A percentile compares a stretch with the other conserved stretches of the same genome.
Conservation (phyloP, 805 yeast genomes). For the Naumovozyma castellii region DNA sequence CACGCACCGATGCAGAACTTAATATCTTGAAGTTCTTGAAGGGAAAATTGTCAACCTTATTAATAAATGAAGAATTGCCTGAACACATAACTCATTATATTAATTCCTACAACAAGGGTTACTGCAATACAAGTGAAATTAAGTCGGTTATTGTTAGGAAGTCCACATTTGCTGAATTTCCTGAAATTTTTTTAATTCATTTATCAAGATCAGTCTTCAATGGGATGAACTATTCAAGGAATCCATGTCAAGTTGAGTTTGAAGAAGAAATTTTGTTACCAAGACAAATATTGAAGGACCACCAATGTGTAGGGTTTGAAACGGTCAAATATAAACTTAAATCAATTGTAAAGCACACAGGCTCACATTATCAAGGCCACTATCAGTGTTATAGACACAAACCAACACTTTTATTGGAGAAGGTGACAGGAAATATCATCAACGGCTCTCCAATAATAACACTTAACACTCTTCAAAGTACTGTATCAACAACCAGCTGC, state of each 20-base stretch:
- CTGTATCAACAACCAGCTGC: neutral
- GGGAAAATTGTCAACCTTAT: slow-evolving; percentile 30
- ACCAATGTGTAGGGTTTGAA: slow-evolving; percentile 12
- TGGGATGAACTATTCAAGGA: slow-evolving; percentile 59
- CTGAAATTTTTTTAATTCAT: slow-evolving; percentile 69
- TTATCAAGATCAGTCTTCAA: slow-evolving; percentile 73
- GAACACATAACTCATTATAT: slow-evolving; percentile 40
- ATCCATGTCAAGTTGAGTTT: slow-evolving; percentile 62
- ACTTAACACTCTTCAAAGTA: too few relatives aligned
- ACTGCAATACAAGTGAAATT: slow-evolving; percentile 37
- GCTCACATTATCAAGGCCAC: slow-evolving; percentile 83
- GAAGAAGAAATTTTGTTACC: slow-evolving; percentile 33
- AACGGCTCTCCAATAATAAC: slow-evolving; percentile 27
- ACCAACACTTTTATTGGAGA: slow-evolving; percentile 40
- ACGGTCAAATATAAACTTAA: slow-evolving; percentile 46
- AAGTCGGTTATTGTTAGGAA: slow-evolving; percentile 61
- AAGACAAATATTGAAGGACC: slow-evolving; percentile 10
- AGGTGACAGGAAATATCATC: slow-evolving; percentile 18
- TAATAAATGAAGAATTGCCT: slow-evolving; percentile 60
- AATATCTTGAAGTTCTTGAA: slow-evolving; percentile 30
- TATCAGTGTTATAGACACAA: slow-evolving; percentile 81
- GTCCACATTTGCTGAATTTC: slow-evolving; percentile 53
- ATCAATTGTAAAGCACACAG: slow-evolving; percentile 76
- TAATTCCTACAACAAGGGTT: slow-evolving; percentile 36
- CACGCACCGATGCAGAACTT: slow-evolving; percentile 15